A percentile compares a stretch with the other conserved stretches of the same genome.
These are phyloP conservation scores for Cicer cuneatum DNA, from an alignment of 306 rosid genomes.

Conservation along the genomic window DNA sequence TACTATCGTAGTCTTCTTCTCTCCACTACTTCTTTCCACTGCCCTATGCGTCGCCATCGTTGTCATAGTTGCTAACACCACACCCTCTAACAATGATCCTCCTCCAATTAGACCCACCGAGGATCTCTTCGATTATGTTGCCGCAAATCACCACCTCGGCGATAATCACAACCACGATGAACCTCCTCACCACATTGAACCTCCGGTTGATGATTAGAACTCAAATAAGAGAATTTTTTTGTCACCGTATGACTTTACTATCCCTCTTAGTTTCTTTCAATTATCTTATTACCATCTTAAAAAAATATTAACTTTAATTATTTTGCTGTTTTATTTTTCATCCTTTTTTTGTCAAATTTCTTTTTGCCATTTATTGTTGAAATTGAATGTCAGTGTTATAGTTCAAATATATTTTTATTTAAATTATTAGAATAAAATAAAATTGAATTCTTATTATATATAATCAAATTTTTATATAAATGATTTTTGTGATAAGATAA, in stretches of 20 bases:
- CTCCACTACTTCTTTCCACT: background rate
- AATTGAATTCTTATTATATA: too few relatives aligned
- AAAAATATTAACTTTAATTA: background rate
- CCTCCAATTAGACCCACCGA: background rate
- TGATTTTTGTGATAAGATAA: too few relatives aligned
- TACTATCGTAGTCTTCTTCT: background rate
- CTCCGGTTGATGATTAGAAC: too few relatives aligned
- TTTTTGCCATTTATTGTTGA: too few relatives aligned
- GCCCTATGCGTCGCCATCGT: background rate
- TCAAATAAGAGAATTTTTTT: too few relatives aligned
- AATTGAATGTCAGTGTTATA: too few relatives aligned
- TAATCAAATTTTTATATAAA: too few relatives aligned
- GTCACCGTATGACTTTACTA: background rate
- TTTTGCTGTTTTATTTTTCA: background rate
- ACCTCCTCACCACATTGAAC: background rate
- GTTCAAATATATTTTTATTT: too few relatives aligned
- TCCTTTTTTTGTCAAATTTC: too few relatives aligned
- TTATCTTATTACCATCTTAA: too few relatives aligned
- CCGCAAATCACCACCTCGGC: background rate
- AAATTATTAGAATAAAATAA: too few relatives aligned
- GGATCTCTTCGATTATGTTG: background rate
- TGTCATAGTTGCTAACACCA: background rate
- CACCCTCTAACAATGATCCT: background rate
- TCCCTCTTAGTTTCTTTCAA: too few relatives aligned
- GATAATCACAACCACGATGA: background rate